Conservation (phyloP, 176 grass and related monocot species). For the Cenchrus purpureus region DNA sequence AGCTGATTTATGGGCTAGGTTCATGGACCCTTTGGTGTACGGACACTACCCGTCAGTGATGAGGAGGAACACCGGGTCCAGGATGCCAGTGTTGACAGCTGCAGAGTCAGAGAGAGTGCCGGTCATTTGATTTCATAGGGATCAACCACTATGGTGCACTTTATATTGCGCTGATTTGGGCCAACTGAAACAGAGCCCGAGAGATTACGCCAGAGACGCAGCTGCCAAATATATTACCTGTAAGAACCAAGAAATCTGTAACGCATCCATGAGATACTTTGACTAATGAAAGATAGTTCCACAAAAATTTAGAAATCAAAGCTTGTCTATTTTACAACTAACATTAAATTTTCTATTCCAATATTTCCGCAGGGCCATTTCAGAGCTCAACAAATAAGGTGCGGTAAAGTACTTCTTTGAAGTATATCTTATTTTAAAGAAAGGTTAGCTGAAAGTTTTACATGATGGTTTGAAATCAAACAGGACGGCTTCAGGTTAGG, state of each 20-base stretch:
- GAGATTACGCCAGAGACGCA: conserved; percentile 71
- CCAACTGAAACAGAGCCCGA: conserved; percentile 37
- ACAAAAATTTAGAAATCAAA: background rate
- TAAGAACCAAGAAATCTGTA: background rate
- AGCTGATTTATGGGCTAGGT: conserved; percentile 46
- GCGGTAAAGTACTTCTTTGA: background rate
- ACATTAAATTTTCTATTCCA: background rate
- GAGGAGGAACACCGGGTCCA: conserved; percentile 64
- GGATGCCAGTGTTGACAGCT: conserved; percentile 56
- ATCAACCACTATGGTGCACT: conserved; percentile 72
- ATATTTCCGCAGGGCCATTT: conserved; percentile 52
- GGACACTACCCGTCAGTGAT: conserved; percentile 79
- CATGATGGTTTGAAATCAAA: background rate
- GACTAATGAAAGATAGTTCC: background rate
- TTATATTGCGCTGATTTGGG: conserved; percentile 59
- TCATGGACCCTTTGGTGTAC: conserved; percentile 71
- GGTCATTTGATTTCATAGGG: conserved; percentile 85
- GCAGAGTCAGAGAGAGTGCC: conserved; percentile 53
- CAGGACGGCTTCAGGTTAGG: background rate
- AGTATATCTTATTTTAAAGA: background rate
- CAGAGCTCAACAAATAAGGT: background rate
- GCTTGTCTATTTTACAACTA: background rate
- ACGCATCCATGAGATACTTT: background rate
- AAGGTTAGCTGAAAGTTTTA: background rate
- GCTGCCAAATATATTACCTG: conserved; percentile 35